These are phyloP conservation scores for Arthroderma sp. DNA, from an alignment of 2,329 filamentous ascomycete species.

Conservation along the genomic window DNA sequence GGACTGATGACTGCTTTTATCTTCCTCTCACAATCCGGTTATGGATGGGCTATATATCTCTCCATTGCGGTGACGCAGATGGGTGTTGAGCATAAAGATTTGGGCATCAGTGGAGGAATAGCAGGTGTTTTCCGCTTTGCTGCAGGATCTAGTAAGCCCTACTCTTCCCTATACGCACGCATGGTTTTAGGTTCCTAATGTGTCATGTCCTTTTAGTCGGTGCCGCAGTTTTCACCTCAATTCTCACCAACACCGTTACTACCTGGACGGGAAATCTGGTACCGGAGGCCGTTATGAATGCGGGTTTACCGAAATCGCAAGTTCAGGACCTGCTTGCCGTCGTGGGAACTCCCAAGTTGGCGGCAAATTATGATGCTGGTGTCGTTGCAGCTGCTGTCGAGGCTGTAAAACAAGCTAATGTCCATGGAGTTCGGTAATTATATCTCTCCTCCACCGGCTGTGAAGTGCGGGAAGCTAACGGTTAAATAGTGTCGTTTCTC, in stretches of 20 bases:
- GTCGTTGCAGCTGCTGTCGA: constrained; percentile 13
- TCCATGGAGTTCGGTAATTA: constrained; percentile 16
- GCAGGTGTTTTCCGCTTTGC: too few relatives aligned
- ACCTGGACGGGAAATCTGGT: constrained; percentile 21
- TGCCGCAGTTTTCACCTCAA: constrained; percentile 30
- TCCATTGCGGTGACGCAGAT: too few relatives aligned
- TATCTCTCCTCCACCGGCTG: not conserved
- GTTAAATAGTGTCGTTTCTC: too few relatives aligned
- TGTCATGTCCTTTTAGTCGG: constrained; percentile 17
- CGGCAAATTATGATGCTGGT: constrained; percentile 10
- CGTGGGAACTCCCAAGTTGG: constrained; percentile 13
- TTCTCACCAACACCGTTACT: constrained; percentile 26
- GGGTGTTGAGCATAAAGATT: too few relatives aligned
- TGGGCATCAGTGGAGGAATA: too few relatives aligned
- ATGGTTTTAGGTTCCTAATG: too few relatives aligned
- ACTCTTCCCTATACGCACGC: too few relatives aligned
- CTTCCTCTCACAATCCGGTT: too few relatives aligned
- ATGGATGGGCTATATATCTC: too few relatives aligned
- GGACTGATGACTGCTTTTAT: too few relatives aligned
- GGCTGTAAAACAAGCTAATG: constrained; percentile 14
- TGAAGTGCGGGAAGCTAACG: too few relatives aligned
- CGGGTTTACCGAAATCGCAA: constrained; percentile 21
- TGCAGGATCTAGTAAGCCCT: too few relatives aligned
- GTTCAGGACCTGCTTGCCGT: constrained; percentile 20
- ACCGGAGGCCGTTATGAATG: constrained; percentile 22